phyloP scores from a whole-genome alignment of 2,329 filamentous ascomycete genomes.

The Aspergillus sp. region DNA sequence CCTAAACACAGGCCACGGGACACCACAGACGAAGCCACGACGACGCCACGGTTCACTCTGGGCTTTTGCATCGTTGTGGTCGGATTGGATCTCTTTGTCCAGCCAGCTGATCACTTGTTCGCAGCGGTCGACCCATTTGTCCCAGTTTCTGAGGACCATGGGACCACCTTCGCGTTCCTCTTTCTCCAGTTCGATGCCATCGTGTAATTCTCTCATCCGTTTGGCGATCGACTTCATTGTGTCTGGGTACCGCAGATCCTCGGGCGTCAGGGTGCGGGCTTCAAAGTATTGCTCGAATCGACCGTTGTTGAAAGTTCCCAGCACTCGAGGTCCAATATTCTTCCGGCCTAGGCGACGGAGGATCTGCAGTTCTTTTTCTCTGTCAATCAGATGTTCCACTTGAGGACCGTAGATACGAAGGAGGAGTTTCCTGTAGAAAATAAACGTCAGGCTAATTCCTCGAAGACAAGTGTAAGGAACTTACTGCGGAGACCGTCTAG shows the following conservation, averaged over 20 bases:
- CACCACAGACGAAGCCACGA: slow-evolving; percentile 71
- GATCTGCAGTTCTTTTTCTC: slow-evolving; percentile 81
- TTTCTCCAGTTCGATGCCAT: slow-evolving; percentile 79
- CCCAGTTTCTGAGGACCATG: slow-evolving; percentile 87
- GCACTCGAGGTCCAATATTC: slow-evolving; percentile 81
- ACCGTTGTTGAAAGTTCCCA: slow-evolving; percentile 90
- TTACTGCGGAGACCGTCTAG: slow-evolving; percentile 49
- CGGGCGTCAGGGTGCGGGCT: slow-evolving; percentile 68
- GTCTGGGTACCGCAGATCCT: slow-evolving; percentile 70
- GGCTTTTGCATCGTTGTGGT: slow-evolving; percentile 37
- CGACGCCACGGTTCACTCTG: slow-evolving; percentile 55
- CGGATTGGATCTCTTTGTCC: slow-evolving; percentile 52
- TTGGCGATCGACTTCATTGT: slow-evolving; percentile 93
- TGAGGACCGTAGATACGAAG: slow-evolving; percentile 91
- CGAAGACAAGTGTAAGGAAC: slow-evolving; percentile 15
- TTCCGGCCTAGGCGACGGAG: slow-evolving; percentile 79
- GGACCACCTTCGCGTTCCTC: slow-evolving; percentile 72
- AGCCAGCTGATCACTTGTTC: slow-evolving; percentile 48
- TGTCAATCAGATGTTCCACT: slow-evolving; percentile 90
- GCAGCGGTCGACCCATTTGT: slow-evolving; percentile 70
- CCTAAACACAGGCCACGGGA: slow-evolving; percentile 73
- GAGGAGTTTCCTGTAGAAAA: slow-evolving; percentile 59
- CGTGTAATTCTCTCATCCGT: slow-evolving; percentile 92
- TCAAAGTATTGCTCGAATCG: slow-evolving; percentile 94
- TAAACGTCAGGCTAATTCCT: background rate